These are phyloP conservation scores for Rhynchosporium agropyri DNA, from an alignment of 2,329 filamentous ascomycete species.

Conservation along the genomic window DNA sequence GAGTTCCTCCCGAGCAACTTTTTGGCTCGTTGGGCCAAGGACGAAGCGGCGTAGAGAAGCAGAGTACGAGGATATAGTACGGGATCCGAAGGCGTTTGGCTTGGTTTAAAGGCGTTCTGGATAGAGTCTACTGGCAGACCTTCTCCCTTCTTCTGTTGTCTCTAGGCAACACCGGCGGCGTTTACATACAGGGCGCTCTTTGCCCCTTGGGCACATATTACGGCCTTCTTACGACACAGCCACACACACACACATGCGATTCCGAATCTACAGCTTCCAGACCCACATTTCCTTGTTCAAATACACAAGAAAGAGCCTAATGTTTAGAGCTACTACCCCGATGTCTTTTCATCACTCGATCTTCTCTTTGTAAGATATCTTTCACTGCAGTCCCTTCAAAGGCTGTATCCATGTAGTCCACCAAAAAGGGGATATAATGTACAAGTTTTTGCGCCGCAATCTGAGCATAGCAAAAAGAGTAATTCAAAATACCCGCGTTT, in stretches of 20 bases:
- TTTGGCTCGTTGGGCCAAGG: slow-evolving; percentile 41
- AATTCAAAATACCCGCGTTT: slow-evolving; percentile 4
- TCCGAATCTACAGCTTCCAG: slow-evolving; percentile 30
- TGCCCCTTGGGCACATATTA: slow-evolving; percentile 26
- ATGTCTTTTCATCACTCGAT: slow-evolving; percentile 28
- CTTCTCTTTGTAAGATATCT: slow-evolving; percentile 40
- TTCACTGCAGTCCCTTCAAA: slow-evolving; percentile 34
- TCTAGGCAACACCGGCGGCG: slow-evolving; percentile 36
- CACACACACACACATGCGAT: slow-evolving; percentile 20
- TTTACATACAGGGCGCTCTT: slow-evolving; percentile 31
- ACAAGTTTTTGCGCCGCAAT: slow-evolving; percentile 13
- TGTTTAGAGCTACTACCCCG: slow-evolving; percentile 38
- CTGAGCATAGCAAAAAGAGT: slow-evolving; percentile 12
- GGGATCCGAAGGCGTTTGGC: slow-evolving; percentile 35
- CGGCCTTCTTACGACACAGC: slow-evolving; percentile 31
- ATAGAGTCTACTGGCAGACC: slow-evolving; percentile 34
- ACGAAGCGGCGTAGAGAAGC: slow-evolving; percentile 37
- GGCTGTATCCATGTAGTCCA: slow-evolving; percentile 31
- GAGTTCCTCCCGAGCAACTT: slow-evolving; percentile 62
- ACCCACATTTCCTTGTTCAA: slow-evolving; percentile 25
- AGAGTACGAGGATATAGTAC: slow-evolving; percentile 39
- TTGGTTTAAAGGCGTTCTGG: slow-evolving; percentile 39
- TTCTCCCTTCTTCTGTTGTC: slow-evolving; percentile 34
- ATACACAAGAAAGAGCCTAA: slow-evolving; percentile 33
- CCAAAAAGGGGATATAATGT: slow-evolving; percentile 26